Percentiles rank a stretch among this genome's conserved stretches.
Conservation (phyloP, 805 yeast species). For the Pichia exigua region DNA sequence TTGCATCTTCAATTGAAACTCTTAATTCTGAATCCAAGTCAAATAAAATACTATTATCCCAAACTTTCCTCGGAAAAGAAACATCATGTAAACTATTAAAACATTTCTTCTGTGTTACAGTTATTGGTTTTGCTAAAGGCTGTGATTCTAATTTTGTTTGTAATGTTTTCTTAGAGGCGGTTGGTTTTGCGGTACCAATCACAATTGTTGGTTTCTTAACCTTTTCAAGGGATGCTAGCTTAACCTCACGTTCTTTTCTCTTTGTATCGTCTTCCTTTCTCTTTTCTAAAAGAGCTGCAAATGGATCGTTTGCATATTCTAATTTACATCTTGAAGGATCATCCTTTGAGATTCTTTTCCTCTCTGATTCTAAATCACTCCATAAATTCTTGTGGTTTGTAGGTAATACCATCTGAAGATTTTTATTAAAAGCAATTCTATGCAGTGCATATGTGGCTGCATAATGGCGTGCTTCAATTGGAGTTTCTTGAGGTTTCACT, state of each 20-base stretch:
- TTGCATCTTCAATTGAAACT: constrained; percentile 50
- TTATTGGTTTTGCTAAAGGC: not conserved
- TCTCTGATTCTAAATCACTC: constrained; percentile 58
- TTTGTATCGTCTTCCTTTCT: constrained; percentile 36
- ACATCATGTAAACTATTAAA: constrained; percentile 1
- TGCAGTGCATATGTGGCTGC: constrained; percentile 87
- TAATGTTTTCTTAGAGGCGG: not conserved
- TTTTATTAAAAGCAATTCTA: constrained; percentile 71
- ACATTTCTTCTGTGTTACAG: not conserved
- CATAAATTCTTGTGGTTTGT: constrained; percentile 73
- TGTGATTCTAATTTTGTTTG: not conserved
- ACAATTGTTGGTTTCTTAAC: constrained; percentile 39
- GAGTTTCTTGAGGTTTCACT: constrained; percentile 63
- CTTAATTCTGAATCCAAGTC: constrained; percentile 62
- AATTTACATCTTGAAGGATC: constrained; percentile 42
- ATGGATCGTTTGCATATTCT: constrained; percentile 69
- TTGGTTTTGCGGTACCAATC: constrained; percentile 17
- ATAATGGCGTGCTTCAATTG: constrained; percentile 82
- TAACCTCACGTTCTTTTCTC: constrained; percentile 40
- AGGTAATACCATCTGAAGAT: constrained; percentile 82
- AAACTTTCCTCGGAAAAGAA: constrained; percentile 45
- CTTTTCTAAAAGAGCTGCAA: constrained; percentile 54
- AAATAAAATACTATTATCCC: constrained; percentile 65
- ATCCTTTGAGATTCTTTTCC: constrained; percentile 40
- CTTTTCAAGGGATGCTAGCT: constrained; percentile 43